Evolutionary conservation across 2,329 filamentous ascomycete species (phyloP).

Genomic region (Verticillium dahliae): DNA sequence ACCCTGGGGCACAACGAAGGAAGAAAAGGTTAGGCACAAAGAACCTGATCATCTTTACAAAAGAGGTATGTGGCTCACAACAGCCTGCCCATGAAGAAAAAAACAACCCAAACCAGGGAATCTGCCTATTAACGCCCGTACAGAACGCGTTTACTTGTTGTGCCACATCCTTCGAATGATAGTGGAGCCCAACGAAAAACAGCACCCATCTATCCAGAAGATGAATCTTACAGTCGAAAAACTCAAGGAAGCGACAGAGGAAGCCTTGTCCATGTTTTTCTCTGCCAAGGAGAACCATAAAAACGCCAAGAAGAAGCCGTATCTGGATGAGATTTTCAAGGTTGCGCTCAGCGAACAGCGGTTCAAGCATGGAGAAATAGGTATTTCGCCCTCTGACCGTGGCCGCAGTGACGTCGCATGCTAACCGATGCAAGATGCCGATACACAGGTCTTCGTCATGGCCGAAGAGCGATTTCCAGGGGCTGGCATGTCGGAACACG

Average conservation of each 20-base stretch:
- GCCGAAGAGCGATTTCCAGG: constrained; percentile 45
- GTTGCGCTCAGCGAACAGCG: constrained; percentile 51
- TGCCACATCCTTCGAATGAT: constrained; percentile 55
- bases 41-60: constrained; percentile 70
- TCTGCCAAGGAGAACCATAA: constrained; percentile 44
- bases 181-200: constrained; percentile 39
- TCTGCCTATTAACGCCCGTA: constrained; percentile 4
- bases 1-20: constrained; percentile 40
- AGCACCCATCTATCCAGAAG: constrained; percentile 46
- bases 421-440: constrained; percentile 32
- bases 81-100: no score
- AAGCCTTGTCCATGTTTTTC: constrained; percentile 53
- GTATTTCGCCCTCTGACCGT: constrained; percentile 27
- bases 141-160: constrained; percentile 54
- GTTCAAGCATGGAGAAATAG: constrained; percentile 49
- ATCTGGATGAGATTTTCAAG: constrained; percentile 55
- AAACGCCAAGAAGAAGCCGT: constrained; percentile 49
- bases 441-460: constrained; percentile 42
- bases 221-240: constrained; percentile 46
- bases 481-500: constrained; percentile 40
- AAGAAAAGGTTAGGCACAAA: constrained; percentile 56
- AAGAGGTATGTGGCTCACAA: constrained; percentile 39
- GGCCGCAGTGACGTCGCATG: not conserved
- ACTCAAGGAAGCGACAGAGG: constrained; percentile 51
- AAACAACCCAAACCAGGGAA: no score